These are phyloP conservation scores for Solanum paucissectum DNA, from an alignment of 257 asterid species.

Conservation along the genomic window DNA sequence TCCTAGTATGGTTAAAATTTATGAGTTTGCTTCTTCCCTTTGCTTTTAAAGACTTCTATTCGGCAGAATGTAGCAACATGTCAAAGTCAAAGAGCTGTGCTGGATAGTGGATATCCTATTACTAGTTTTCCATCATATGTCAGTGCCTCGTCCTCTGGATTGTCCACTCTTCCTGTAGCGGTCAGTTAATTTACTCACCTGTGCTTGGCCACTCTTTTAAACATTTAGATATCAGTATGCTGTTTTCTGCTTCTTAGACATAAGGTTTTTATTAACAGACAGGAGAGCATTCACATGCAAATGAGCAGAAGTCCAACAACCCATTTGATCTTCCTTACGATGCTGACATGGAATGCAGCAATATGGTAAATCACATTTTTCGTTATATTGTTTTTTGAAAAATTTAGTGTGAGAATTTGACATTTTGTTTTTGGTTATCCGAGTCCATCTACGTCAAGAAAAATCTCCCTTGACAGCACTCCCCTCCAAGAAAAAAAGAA, in stretches of 20 bases:
- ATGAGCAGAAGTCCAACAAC: slow-evolving; percentile 41
- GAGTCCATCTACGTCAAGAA: not conserved
- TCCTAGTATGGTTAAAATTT: not conserved
- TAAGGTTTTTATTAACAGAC: slow-evolving; percentile 31
- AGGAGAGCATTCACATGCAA: slow-evolving; percentile 27
- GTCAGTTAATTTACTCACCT: slow-evolving; percentile 18
- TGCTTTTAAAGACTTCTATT: slow-evolving; percentile 9
- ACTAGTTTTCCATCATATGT: slow-evolving; percentile 25
- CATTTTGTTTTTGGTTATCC: not conserved
- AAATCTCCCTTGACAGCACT: not conserved
- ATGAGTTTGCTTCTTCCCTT: slow-evolving; percentile 10
- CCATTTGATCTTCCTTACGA: slow-evolving; percentile 82
- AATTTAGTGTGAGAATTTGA: not conserved
- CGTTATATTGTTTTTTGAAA: not conserved
- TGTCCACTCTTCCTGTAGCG: slow-evolving; percentile 23
- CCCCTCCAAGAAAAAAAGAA: not conserved
- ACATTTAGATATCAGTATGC: not conserved
- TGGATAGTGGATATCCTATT: slow-evolving; percentile 19
- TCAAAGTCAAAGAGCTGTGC: slow-evolving; percentile 16
- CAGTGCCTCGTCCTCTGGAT: slow-evolving; percentile 20
- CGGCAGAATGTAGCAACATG: slow-evolving; percentile 28
- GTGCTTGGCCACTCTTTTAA: not conserved
- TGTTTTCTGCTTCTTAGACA: slow-evolving; percentile 1
- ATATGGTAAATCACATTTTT: slow-evolving; percentile 34
- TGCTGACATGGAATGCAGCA: slow-evolving; percentile 35